phyloP scores from a whole-genome alignment of 2,329 filamentous ascomycete genomes.

The Metarhizium anisopliae region DNA sequence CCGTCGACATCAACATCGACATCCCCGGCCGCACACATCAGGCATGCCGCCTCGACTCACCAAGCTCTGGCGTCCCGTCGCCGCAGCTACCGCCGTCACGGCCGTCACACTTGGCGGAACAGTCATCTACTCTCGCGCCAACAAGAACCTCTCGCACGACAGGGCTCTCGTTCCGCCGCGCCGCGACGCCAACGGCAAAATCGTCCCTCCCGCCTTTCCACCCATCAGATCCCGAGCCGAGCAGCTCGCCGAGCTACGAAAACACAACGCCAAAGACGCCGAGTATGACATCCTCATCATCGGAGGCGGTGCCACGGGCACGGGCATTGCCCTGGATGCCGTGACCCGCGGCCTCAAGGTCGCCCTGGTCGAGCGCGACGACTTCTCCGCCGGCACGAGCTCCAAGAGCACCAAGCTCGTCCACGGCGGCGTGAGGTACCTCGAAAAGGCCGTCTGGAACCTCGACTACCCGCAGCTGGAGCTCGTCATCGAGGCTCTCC shows the following conservation, averaged over 20 bases:
- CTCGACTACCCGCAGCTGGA: constrained; percentile 76
- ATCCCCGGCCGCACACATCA: not conserved
- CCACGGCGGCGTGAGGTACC: constrained; percentile 74
- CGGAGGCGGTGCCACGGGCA: constrained; percentile 69
- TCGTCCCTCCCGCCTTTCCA: constrained; percentile 29
- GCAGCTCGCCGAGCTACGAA: constrained; percentile 31
- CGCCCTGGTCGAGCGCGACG: constrained; percentile 72
- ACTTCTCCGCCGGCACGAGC: constrained; percentile 74
- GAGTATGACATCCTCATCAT: constrained; percentile 72
- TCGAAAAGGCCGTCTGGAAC: constrained; percentile 82
- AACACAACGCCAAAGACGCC: constrained; percentile 18
- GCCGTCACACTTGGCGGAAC: constrained; percentile 21
- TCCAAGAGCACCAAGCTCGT: constrained; percentile 85
- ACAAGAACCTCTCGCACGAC: constrained; percentile 21
- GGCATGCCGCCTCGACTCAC: constrained; percentile 27
- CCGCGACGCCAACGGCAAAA: constrained; percentile 26
- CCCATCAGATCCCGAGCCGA: constrained; percentile 24
- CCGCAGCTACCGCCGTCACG: constrained; percentile 20
- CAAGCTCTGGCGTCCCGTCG: constrained; percentile 25
- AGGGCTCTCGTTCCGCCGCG: constrained; percentile 24
- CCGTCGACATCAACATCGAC: no score
- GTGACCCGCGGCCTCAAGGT: constrained; percentile 72
- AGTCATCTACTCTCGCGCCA: constrained; percentile 19
- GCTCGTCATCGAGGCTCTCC: constrained; percentile 72
- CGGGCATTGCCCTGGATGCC: constrained; percentile 74